Base-by-base conservation (phyloP, 192 early-diverging fungal genomes). In the Pilaira anomala region DNA sequence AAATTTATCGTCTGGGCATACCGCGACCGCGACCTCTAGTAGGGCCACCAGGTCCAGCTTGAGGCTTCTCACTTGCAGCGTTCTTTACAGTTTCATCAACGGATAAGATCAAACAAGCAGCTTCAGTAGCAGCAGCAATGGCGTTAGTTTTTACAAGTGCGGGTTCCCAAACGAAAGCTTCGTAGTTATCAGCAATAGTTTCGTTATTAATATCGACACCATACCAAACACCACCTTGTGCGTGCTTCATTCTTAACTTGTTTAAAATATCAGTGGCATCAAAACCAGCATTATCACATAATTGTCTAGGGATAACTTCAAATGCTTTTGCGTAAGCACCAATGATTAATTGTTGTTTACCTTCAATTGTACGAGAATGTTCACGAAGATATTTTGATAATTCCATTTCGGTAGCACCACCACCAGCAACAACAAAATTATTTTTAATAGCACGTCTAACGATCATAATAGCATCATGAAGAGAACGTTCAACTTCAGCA, bases 381-480 rank as follows among this genome's bases (percentile, higher is more conserved):
- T 94, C 90, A 48, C 97, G 88, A 65, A 99, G 82, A 73, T 95
- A 94, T 77, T 88, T 93, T 42, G 93, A 95, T 11, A 99, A 66
- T 67, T 98, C 95, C 95, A 99, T 99, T 84, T 99, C 97, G 28
- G 90, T 91, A 8, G 97, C 93, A 72, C 97, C 97, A 57, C 97
- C 97, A 69, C 97, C 97, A 68, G 95, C 95, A 76, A 99, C 97
- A 7, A 97, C 86, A 22, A 86, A 69, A 76, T 95, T 94, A 88
- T 92, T 96, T 79, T 95, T 97, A 81, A 99, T 92, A 16, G 94
- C 91, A 59, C 97, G 83, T 57, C 94, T 86, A 51, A 99, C 97
- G 83, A 99, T 93, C 97, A 99, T 99, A 71, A 99, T 99, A 30
- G 97, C 95, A 78, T 99, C 97, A 78, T 99, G 97, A 76, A 99